phyloP scores from a whole-genome alignment of 1,284 basidiomycete genomes.

The Gastroboletus turbinatus region DNA sequence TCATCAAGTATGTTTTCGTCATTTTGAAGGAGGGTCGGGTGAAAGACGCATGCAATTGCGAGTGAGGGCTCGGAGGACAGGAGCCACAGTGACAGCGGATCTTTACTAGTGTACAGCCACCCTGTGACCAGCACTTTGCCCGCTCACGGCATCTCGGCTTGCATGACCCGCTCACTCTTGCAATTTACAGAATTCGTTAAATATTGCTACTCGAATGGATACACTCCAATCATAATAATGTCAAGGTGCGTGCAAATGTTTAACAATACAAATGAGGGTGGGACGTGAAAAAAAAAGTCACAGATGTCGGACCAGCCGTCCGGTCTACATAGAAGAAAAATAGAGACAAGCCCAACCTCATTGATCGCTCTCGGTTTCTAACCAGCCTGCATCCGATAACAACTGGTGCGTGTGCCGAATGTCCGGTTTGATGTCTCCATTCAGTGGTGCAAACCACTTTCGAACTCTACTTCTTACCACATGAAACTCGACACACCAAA shows the following conservation, averaged over 20 bases:
- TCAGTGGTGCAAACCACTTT: conserved; percentile 57
- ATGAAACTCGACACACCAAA: conserved; percentile 49
- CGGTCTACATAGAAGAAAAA: no score
- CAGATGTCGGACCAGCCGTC: no score
- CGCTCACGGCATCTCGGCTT: no score
- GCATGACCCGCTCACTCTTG: no score
- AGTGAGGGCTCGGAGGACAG: conserved; percentile 15
- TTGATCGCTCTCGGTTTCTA: conserved; percentile 7
- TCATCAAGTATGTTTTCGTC: conserved; percentile 82
- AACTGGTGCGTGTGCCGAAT: conserved; percentile 39
- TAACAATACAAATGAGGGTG: conserved; percentile 13
- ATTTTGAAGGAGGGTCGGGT: conserved; percentile 42
- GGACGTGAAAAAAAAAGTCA: background rate
- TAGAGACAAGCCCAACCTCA: background rate
- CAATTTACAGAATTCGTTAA: background rate
- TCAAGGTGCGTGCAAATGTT: conserved; percentile 1
- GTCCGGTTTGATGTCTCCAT: conserved; percentile 65
- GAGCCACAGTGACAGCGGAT: conserved; percentile 12
- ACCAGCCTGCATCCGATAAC: conserved; percentile 38
- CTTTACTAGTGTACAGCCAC: conserved; percentile 17
- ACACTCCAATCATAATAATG: background rate
- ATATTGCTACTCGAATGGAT: background rate
- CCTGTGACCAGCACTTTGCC: background rate
- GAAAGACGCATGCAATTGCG: background rate
- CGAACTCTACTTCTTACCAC: conserved; percentile 39